These are phyloP conservation scores for Dissophora globulifera DNA, from an alignment of 192 early-diverging fungal species.

Conservation along the genomic window DNA sequence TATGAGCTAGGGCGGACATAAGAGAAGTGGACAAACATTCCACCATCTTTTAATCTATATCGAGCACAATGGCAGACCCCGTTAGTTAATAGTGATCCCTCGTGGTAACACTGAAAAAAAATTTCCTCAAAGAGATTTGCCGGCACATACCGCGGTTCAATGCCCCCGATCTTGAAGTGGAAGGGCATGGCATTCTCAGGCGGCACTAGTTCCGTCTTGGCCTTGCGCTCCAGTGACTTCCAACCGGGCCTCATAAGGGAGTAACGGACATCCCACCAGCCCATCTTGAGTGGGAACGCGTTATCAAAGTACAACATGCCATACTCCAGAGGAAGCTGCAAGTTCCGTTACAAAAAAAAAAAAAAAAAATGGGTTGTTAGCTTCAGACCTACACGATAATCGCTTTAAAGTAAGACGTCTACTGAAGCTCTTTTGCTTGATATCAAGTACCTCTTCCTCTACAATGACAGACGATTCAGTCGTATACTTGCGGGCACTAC, in stretches of 20 bases:
- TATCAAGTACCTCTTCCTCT: conserved; percentile 46
- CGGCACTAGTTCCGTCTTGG: conserved; percentile 54
- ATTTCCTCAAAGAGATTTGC: neutral
- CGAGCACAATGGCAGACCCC: neutral
- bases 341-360: neutral
- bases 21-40: conserved; percentile 64
- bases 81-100: no score
- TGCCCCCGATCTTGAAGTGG: conserved; percentile 57
- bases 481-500: conserved; percentile 16
- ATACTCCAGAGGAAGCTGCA: conserved; percentile 25
- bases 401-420: no score
- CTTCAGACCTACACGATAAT: no score
- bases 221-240: conserved; percentile 46
- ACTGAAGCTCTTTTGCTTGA: no score
- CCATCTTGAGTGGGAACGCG: conserved; percentile 50
- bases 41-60: conserved; percentile 59
- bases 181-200: conserved; percentile 60
- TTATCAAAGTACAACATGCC: conserved; percentile 55
- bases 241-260: conserved; percentile 37
- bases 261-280: conserved; percentile 52
- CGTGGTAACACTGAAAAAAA: neutral
- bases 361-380: neutral
- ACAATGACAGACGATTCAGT: conserved; percentile 30
- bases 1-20: conserved; percentile 53
- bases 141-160: conserved; percentile 61